Evolutionary conservation across 2,329 filamentous ascomycete genomes (phyloP), one percentile per base, ranked within the genome.

Genomic region (Penicillium sp.): DNA sequence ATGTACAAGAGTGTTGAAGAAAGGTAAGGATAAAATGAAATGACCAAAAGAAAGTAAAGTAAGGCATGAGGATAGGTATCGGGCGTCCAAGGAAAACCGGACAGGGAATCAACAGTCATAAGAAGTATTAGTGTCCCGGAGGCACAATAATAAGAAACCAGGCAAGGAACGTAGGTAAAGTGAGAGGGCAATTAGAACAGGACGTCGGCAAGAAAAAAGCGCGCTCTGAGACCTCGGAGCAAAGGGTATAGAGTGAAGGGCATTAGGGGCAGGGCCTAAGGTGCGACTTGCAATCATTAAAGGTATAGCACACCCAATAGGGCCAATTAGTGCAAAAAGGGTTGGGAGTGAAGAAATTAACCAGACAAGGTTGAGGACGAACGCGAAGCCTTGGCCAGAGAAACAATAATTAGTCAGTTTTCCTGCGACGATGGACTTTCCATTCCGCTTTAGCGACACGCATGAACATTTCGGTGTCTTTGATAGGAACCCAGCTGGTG

Each of bases 401-500:
- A 43, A 35, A 32, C 9, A 35, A 26, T 13, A 37, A 44, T 55
- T 48, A 61, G 16, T 44, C 34, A 24, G 53, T 38, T 55, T 71
- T 76, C 57, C 78, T 84, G 78, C 79, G 82, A 77, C 71, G 69
- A 63, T 83, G 78, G 67, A 84, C 77, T 78, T 89, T 96, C 84
- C 89, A 97, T 76, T 97, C 93, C 14, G 90, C 86, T 69, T 88
- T 88, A 26, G 91, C 87, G 56, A 97, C 90, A 66, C 87, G 88
- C 90, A 99, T 96, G 67, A 99, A 81, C 56, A 96, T 76, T 71
- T 97, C 92, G 69, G 96, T 91, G 67, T 99, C 93, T 74, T 91
- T 91, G 72, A 99, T 88, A 20, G 93, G 92, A 43, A 97, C 88
- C 86, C 90, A 96, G 55, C 89, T 92, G 31, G 94, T 97, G 60